Evolutionary conservation across 179 eudicot species (phyloP), one percentile per base, ranked within the genome.

Genomic region (Silene noctiflora): DNA sequence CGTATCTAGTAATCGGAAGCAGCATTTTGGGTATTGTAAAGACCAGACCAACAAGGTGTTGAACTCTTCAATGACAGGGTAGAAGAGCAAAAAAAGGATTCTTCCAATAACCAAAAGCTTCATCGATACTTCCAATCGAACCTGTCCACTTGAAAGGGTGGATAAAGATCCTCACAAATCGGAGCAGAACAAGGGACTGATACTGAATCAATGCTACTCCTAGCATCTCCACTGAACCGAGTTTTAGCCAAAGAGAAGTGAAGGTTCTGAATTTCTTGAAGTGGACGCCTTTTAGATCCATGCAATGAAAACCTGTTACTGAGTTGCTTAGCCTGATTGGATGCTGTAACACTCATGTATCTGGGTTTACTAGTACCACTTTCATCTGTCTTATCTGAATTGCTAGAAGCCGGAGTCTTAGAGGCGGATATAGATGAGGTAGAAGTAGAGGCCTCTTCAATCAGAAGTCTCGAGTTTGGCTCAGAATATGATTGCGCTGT

Each of bases 301-400:
- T 75, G 67, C 35, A 66, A 61, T 19, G 78, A 53, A 46, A 66
- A 66, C 44, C 63, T 71, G 58, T 39, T 77, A 20, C 35, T 76
- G 33, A 85, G 87, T 35, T 83, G 89, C 85, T 94, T 94, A 19
- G 97, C 97, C 87, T 74, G 91, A 51, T 86, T 91, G 1, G 98
- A 91, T 72, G 89, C 83, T 44, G 98, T 94, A 5, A 81, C 85
- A 73, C 61, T 92, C 98, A 92, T 91, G 87, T 92, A 94, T 77
- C 85, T 76, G 4, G 95, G 96, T 63, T 82, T 89, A 58, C 82
- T 81, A 56, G 79, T 81, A 7, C 73, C 76, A 13, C 75, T 76
- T 21, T 80, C 81, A 3, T 81, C 84, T 69, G 83, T 77, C 51
- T 78, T 81, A 46, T 84, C 88, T 9, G 79, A 75, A 67, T 80